These are phyloP conservation scores for Postia placenta DNA, from an alignment of 768 basidiomycete genomes.

Conservation along the genomic window DNA sequence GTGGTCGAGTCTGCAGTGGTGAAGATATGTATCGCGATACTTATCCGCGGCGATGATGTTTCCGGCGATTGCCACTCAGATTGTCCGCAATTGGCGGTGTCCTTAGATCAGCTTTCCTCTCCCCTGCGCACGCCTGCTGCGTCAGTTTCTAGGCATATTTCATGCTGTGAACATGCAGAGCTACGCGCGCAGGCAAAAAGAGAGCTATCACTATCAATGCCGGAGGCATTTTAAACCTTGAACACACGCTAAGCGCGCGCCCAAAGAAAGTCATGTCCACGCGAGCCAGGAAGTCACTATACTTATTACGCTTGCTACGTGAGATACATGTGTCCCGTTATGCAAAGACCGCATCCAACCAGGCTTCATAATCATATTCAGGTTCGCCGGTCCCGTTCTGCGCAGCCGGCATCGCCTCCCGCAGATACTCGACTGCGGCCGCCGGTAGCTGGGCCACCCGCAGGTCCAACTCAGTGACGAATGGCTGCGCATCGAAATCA, in stretches of 20 bases:
- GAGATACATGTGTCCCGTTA: too few species aligned
- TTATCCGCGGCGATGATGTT: constrained; percentile 13
- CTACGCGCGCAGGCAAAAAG: too few species aligned
- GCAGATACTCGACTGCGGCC: constrained; percentile 73
- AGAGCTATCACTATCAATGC: too few species aligned
- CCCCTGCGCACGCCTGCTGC: too few species aligned
- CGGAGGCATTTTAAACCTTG: too few species aligned
- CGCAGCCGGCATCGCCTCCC: constrained; percentile 68
- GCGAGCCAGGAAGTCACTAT: too few species aligned
- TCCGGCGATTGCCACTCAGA: constrained; percentile 24
- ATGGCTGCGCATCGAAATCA: constrained; percentile 48
- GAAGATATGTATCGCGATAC: constrained; percentile 22
- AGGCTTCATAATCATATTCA: constrained; percentile 77
- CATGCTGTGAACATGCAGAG: too few species aligned
- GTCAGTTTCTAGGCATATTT: too few species aligned
- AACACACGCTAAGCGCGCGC: too few species aligned
- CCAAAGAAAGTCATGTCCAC: too few species aligned
- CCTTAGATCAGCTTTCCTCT: too few species aligned
- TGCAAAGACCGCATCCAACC: constrained; percentile 75
- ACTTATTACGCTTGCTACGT: too few species aligned
- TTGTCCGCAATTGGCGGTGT: constrained; percentile 4
- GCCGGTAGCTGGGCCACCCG: constrained; percentile 75
- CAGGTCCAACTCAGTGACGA: constrained; percentile 91
- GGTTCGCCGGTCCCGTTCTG: constrained; percentile 50
- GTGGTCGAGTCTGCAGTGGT: constrained; percentile 4